Base-by-base conservation (phyloP, 148 eudicot species). In the Tetragonia tetragonoides region DNA sequence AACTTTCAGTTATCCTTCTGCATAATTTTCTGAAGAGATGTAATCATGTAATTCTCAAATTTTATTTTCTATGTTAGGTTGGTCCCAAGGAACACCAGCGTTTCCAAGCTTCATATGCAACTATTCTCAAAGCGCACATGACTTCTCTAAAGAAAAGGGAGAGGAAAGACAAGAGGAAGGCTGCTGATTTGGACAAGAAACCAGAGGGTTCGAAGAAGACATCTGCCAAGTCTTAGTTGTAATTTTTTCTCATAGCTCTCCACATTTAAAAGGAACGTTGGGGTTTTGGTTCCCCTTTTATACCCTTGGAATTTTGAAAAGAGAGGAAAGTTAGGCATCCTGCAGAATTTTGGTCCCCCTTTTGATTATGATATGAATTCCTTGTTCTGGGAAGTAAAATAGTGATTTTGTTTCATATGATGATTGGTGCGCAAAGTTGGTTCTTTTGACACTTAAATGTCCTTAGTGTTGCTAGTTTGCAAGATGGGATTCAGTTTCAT, bases 111-210 rank as follows among this genome's bases (percentile, higher is more conserved):
- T 92, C 97, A 20, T 94, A 94, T 75, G 97, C 93, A 17, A 88
- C 92, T n/a, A 87, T 94, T 72, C 84, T 94, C 42, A 94, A 94
- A 89, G 95, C 98, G 37, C 95, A 86, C 42, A 90, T 94, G 98
- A 92, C 98, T 38, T 87, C 97, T 51, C 82, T 94, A 80, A 94
- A 94, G 92, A 94, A 88, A 80, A 88, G 95, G 85, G 98, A 94
- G 81, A 87, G 97, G 83, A 94, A 92, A 80, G 97, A 90, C 81
- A 90, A 86, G 79, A 84, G 83, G 78, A 94, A 92, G 83, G 82
- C 92, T n/a, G 84, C 86, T 54, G 97, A 86, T 66, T 69, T 83
- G 18, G 89, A 84, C 54, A 83, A 89, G 77, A 93, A 89, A 74
- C 77, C 72, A 46, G 83, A 78, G 61, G 65, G 62, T 67, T 75